Evolutionary conservation across 2,329 filamentous ascomycete species (phyloP), one percentile per base, ranked within the genome.

Genomic region (Rhytidhysteron rufulum): DNA sequence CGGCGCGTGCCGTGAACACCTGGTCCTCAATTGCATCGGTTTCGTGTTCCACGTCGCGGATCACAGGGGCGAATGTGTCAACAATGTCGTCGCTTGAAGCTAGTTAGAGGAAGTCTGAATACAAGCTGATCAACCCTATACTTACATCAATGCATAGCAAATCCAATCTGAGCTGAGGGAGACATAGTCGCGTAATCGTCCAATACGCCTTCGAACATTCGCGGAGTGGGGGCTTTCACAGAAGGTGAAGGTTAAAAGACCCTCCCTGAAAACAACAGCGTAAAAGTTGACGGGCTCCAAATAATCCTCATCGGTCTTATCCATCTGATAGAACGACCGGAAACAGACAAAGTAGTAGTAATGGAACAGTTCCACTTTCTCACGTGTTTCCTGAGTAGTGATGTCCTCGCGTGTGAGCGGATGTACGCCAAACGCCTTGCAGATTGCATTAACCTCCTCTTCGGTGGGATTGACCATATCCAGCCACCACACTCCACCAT

Each of bases 341-440:
- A 97, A 98, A 65, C 88, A 95, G 37, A 95, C 88, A 65, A 98
- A 97, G 69, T 98, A 98, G 71, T 98, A 98, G 31, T 89, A 88
- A 18, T 88, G 86, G 70, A 98, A 98, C 18, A 98, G 77, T 67
- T 98, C 93, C 41, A 98, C 95, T 73, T 98, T 98, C 70, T 98
- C 93, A 31, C 93, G 89, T 9, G 90, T 86, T 68, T 98, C 93
- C 62, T 96, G 89, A 0, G 88, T 95, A 44, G 85, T 84, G 52
- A 98, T 96, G 72, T 98, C 93, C 67, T 98, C 93, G 29, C 91
- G 87, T 0, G 93, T 98, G 65, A 98, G 73, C 24, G 91, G 91
- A 67, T 98, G 93, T 40, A 98, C 86, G 11, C 88, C 88, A 66
- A 98, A 98, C 4, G 93, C 90, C 58, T 90, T 89, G 72, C 88